phyloP scores from a whole-genome alignment of 495 filamentous ascomycete species.

The Xylaria flabelliformis region DNA sequence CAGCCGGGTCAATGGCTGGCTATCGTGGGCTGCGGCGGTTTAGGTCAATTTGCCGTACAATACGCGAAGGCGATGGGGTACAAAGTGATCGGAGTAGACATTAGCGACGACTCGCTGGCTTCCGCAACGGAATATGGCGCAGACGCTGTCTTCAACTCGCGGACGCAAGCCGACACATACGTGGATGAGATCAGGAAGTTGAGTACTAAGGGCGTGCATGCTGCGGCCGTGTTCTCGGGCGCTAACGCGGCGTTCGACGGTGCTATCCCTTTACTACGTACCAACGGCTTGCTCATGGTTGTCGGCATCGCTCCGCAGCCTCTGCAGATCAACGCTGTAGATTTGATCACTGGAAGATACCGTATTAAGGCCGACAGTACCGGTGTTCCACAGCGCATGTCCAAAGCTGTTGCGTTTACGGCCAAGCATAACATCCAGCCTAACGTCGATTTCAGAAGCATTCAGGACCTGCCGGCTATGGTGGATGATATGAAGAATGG shows the following conservation, averaged over 20 bases:
- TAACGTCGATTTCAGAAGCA: constrained; percentile 40
- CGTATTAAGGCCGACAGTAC: constrained; percentile 37
- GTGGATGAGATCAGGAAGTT: constrained; percentile 39
- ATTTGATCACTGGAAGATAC: constrained; percentile 31
- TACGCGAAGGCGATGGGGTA: constrained; percentile 72
- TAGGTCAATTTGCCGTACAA: constrained; percentile 65
- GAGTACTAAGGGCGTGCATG: constrained; percentile 43
- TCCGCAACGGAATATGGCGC: constrained; percentile 60
- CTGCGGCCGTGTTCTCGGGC: constrained; percentile 47
- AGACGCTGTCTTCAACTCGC: constrained; percentile 49
- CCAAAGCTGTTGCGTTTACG: constrained; percentile 39
- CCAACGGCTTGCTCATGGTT: constrained; percentile 47
- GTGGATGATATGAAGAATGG: constrained; percentile 33
- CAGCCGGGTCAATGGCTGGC: constrained; percentile 53
- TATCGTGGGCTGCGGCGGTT: constrained; percentile 68
- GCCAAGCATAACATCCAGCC: constrained; percentile 43
- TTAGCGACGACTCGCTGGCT: constrained; percentile 62
- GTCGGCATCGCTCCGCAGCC: constrained; percentile 46
- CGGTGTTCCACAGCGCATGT: constrained; percentile 46
- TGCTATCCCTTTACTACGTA: constrained; percentile 13
- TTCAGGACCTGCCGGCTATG: constrained; percentile 45
- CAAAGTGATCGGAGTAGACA: constrained; percentile 63
- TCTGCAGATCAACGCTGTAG: constrained; percentile 35
- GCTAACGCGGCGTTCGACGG: constrained; percentile 38
- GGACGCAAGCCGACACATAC: constrained; percentile 40